Evolutionary conservation across 2,329 filamentous ascomycete species (phyloP).

Genomic region (Cylindrodendrum hubeiense): DNA sequence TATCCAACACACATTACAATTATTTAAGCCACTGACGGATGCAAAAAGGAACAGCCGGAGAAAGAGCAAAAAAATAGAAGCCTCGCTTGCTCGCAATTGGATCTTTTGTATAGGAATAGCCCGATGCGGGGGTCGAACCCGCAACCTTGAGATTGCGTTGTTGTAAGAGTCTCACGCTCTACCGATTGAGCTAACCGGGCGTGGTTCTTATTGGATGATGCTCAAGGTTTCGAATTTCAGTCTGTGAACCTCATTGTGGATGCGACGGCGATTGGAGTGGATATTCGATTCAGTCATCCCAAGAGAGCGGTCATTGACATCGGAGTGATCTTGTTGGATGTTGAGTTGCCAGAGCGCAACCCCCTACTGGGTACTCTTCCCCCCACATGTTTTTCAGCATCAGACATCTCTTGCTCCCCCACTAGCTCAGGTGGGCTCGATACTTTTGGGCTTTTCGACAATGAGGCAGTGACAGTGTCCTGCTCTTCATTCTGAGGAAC

Average conservation of each 20-base stretch:
- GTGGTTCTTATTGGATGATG: constrained; percentile 27
- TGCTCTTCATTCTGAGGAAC: too few species aligned
- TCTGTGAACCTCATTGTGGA: neutral
- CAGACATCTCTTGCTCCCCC: neutral
- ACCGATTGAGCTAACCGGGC: constrained; percentile 53
- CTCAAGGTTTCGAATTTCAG: neutral
- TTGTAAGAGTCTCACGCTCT: constrained; percentile 76
- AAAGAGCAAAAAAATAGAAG: neutral
- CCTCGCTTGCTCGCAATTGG: constrained; percentile 5
- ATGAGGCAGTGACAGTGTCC: neutral
- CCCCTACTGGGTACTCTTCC: neutral
- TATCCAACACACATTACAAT: neutral
- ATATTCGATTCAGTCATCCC: neutral
- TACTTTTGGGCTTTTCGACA: neutral
- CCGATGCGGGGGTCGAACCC: constrained; percentile 64
- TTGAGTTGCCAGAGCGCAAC: neutral
- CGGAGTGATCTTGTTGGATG: neutral
- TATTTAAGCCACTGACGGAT: neutral
- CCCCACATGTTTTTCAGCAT: neutral
- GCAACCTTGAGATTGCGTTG: constrained; percentile 64
- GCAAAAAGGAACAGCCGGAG: neutral
- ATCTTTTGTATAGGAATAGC: constrained; percentile 36
- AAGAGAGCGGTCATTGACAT: neutral
- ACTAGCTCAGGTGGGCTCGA: neutral
- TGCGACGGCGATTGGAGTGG: too few species aligned